Percentiles rank a stretch among this genome's conserved stretches.
Conservation (phyloP, 192 early-diverging fungal genomes). For the Anaeromyces robustus region DNA sequence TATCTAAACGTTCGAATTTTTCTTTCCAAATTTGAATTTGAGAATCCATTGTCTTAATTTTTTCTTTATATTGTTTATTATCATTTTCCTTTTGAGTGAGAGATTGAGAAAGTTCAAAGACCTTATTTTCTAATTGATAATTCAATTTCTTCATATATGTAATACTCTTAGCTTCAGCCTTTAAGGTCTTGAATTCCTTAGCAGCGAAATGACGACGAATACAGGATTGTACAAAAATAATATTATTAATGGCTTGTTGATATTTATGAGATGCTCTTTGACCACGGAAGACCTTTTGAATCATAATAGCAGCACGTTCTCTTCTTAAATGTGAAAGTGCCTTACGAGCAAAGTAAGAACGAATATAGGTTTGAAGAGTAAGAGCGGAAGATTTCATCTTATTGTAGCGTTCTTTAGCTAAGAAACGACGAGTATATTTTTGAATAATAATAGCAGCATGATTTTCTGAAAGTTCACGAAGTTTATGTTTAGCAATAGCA, state of each 20-base stretch:
- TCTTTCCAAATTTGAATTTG: conserved; percentile 54
- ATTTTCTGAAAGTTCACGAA: not conserved
- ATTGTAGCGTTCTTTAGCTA: not conserved
- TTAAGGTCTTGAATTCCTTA: conserved; percentile 47
- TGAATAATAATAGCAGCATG: conserved; percentile 5
- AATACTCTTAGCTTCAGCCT: conserved; percentile 75
- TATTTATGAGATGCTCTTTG: not conserved
- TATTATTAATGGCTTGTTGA: not conserved
- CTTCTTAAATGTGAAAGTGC: conserved; percentile 37
- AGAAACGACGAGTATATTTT: not conserved
- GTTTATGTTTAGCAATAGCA: not conserved
- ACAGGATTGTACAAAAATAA: conserved; percentile 70
- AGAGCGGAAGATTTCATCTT: conserved; percentile 6
- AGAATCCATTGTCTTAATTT: conserved; percentile 39
- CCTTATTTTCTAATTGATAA: conserved; percentile 87
- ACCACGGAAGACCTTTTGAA: conserved; percentile 66
- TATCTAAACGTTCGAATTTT: conserved; percentile 48
- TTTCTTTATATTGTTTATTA: conserved; percentile 37
- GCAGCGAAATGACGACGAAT: conserved; percentile 57
- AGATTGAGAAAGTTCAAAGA: conserved; percentile 80
- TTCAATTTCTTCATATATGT: conserved; percentile 88
- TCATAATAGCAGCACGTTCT: conserved; percentile 49
- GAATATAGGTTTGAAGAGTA: conserved; percentile 8
- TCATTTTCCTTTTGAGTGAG: conserved; percentile 53
- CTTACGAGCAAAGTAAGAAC: conserved; percentile 36